These are phyloP conservation scores for Trichoderma afroharzianum DNA, from an alignment of 2,329 filamentous ascomycete species.

Conservation along the genomic window DNA sequence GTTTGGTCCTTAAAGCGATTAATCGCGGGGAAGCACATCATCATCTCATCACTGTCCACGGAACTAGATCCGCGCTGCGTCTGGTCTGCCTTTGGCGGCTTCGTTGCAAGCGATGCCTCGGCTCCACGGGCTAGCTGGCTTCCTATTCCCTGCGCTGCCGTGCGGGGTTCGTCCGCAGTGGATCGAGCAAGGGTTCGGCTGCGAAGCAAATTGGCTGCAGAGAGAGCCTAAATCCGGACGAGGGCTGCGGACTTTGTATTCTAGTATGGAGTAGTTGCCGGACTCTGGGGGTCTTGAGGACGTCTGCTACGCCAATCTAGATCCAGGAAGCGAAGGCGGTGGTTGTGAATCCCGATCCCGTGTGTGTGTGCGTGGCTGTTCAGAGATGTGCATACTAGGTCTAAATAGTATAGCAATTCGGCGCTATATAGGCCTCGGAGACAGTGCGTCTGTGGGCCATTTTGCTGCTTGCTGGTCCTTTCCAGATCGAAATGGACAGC, in stretches of 20 bases:
- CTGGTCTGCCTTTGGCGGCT: not conserved
- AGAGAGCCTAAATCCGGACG: not conserved
- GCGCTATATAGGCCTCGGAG: not conserved
- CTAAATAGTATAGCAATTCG: not conserved
- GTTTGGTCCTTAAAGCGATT: not conserved
- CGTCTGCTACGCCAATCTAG: not conserved
- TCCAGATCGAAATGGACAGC: not conserved
- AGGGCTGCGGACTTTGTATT: not conserved
- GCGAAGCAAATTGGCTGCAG: not conserved
- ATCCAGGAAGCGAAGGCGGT: not conserved
- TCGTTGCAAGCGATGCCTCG: slow-evolving; percentile 7
- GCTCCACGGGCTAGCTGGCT: not conserved
- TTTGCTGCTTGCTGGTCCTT: not conserved
- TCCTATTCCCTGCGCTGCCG: not conserved
- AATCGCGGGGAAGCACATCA: not conserved
- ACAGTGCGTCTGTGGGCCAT: not conserved
- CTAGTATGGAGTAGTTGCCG: not conserved
- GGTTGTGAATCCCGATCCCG: not conserved
- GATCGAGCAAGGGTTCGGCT: not conserved
- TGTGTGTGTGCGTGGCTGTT: not conserved
- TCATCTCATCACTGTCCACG: not conserved
- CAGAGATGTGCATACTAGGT: not conserved
- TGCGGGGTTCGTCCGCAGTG: slow-evolving; percentile 14
- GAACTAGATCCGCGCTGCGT: not conserved
- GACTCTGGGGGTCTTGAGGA: not conserved